phyloP scores from a whole-genome alignment of 441 rosid genomes.

The Manihot esculenta region DNA sequence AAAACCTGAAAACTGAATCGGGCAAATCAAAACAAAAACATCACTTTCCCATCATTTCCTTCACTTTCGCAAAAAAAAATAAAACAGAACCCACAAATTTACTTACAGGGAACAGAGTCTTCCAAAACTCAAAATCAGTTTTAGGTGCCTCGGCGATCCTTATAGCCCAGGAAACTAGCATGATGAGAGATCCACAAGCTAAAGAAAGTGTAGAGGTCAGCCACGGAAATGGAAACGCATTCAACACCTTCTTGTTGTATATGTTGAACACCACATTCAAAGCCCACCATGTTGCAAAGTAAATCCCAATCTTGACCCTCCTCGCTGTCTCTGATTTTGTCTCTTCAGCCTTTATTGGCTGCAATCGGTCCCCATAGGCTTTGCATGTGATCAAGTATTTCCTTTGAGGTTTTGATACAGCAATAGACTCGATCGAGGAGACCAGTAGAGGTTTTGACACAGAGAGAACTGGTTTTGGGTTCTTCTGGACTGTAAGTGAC shows the following conservation, averaged over 20 bases:
- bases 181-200: slow-evolving; percentile 87
- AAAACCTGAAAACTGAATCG: slow-evolving; percentile 16
- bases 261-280: slow-evolving; percentile 88
- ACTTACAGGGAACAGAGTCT: slow-evolving; percentile 88
- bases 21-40: slow-evolving; percentile 35
- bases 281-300: slow-evolving; percentile 96
- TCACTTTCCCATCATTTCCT: slow-evolving; percentile 14
- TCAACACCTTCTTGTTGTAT: slow-evolving; percentile 94
- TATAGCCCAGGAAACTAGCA: slow-evolving; percentile 84
- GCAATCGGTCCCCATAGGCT: slow-evolving; percentile 70
- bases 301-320: slow-evolving; percentile 68
- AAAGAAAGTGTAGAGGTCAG: slow-evolving; percentile 86
- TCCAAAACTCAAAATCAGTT: slow-evolving; percentile 94
- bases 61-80: slow-evolving; percentile 18
- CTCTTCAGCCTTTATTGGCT: slow-evolving; percentile 41
- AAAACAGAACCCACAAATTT: slow-evolving; percentile 32
- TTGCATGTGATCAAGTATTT: slow-evolving; percentile 48
- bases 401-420: slow-evolving; percentile 21
- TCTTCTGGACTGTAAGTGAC: slow-evolving; percentile 26
- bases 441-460: slow-evolving; percentile 56
- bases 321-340: slow-evolving; percentile 50
- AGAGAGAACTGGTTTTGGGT: slow-evolving; percentile 32
- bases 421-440: slow-evolving; percentile 33
- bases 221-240: slow-evolving; percentile 94
- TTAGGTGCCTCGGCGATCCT: slow-evolving; percentile 81